Base-by-base conservation (phyloP, 2,329 filamentous ascomycete species). In the Lizonia empirigonia region DNA sequence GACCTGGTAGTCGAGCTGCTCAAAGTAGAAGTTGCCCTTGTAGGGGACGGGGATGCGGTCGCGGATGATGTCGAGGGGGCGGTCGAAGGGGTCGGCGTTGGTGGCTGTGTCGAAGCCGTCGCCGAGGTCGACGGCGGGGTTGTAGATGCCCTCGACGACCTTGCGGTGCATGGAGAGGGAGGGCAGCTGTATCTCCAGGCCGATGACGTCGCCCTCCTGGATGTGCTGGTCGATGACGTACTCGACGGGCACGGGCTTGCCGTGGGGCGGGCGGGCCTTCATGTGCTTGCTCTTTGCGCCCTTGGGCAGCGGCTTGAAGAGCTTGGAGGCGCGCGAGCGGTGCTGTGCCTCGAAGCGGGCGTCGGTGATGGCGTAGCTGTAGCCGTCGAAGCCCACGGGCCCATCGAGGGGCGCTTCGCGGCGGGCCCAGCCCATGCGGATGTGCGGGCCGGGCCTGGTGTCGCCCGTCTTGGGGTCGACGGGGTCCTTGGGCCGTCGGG, bases 31-130 rank as follows among this genome's bases (percentile, higher is more conserved):
- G 71, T 95, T 91, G 33, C 88, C 86, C 74, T 96, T 97, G 78
- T 96, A 95, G 8, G 92, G 86, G 60, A 97, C 96, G 1, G 94
- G 92, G 35, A 97, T 91, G 39, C 94, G 89, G 73, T 99, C 95
- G 56, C 95, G 90, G 53, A 99, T 90, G 56, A 97, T 89, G 71
- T 97, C 94, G 13, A 85, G 77, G 0, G 83, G 82, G n/a, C 82
- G 80, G 0, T 82, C 79, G 24, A 67, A 62, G 1, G 70, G 68
- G 12, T 75, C 73, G 34, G 55, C 57, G 16, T 62, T 44, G 36
- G 54, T 53, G 33, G 59, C 29, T 4, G 83, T 79, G 35, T 86
- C 84, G 58, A 80, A 79, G 27, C 78, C 78, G 52, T 86, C 82
- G 32, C 80, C 75, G 1, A 84, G 70, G 66, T 97, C 92, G 1